Evolutionary conservation across 352 stramenopile genomes (phyloP), one percentile per base, ranked within the genome.

Genomic region (Poterioochromonas sp.): DNA sequence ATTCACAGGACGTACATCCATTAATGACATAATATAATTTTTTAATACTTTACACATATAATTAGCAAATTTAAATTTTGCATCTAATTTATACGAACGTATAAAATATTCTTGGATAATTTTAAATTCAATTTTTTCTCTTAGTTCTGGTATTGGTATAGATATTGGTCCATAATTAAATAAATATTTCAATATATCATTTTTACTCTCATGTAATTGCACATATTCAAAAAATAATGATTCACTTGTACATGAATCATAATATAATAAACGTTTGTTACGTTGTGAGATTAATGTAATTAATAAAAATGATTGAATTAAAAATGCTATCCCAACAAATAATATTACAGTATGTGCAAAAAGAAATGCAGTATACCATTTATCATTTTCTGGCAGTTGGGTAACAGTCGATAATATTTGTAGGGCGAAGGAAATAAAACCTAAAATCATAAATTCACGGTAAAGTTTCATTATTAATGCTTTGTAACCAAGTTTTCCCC

Each of bases 371-470:
- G 12, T 5, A 39, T 35, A 65, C 54, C 54, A 58, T 26, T 58
- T 58, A 58, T 26, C 47, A 58, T 58, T 58, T 15, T 15, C 26
- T 58, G 47, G 47, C n/a, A n/a, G n/a, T n/a, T n/a, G n/a, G n/a
- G n/a, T n/a, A n/a, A n/a, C n/a, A n/a, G n/a, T n/a, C n/a, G n/a
- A n/a, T n/a, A n/a, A n/a, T n/a, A n/a, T n/a, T n/a, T n/a, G 32
- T 22, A 71, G 39, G 18, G 62, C 62, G 32, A 71, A 71, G 18
- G 62, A 71, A 44, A 71, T 71, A n/a, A 71, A 71, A 29, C 62
- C 62, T 29, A 71, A 43, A 29, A 71, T 71, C 62, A 71, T 71
- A 29, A 71, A 71, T 71, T 71, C 62, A 44, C 62, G 62, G 41
- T 71, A 71, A 12, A 71, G 32, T 47, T 44, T 41, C 32, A 43